Conservation (phyloP, 352 stramenopile species). For the Pythium sukuiense region DNA sequence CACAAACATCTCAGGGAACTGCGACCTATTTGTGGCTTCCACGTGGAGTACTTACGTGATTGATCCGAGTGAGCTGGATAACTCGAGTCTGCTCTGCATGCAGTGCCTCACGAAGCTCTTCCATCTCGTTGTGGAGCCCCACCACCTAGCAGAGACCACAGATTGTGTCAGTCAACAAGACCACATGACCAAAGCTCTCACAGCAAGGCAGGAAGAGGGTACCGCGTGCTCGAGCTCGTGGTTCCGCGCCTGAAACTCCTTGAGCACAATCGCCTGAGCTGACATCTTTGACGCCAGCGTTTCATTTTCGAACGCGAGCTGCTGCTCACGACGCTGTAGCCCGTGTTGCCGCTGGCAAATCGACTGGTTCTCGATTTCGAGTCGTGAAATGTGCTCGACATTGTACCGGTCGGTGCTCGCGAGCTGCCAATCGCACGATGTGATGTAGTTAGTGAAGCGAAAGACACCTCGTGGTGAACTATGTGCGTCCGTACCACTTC, state of each 20-base stretch:
- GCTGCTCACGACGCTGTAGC: constrained; percentile 27
- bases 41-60: constrained; percentile 21
- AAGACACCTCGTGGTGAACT: neutral
- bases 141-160: constrained; percentile 25
- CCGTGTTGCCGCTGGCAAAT: constrained; percentile 35
- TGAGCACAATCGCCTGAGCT: constrained; percentile 12
- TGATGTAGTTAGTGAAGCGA: neutral
- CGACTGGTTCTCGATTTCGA: constrained; percentile 45
- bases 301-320: constrained; percentile 27
- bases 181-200: neutral
- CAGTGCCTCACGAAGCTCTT: constrained; percentile 41
- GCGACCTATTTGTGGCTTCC: too few species aligned
- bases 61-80: constrained; percentile 31
- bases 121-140: constrained; percentile 29
- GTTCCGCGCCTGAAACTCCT: constrained; percentile 15
- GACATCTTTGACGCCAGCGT: constrained; percentile 20
- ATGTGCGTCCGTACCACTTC: constrained; percentile 26
- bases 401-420: constrained; percentile 34
- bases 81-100: constrained; percentile 36
- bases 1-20: neutral
- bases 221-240: constrained; percentile 31
- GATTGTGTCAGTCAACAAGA: neutral
- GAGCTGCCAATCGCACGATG: constrained; percentile 18
- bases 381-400: constrained; percentile 36
- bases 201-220: neutral